Conservation (phyloP, 768 basidiomycete genomes). For the Collybia mongolica region DNA sequence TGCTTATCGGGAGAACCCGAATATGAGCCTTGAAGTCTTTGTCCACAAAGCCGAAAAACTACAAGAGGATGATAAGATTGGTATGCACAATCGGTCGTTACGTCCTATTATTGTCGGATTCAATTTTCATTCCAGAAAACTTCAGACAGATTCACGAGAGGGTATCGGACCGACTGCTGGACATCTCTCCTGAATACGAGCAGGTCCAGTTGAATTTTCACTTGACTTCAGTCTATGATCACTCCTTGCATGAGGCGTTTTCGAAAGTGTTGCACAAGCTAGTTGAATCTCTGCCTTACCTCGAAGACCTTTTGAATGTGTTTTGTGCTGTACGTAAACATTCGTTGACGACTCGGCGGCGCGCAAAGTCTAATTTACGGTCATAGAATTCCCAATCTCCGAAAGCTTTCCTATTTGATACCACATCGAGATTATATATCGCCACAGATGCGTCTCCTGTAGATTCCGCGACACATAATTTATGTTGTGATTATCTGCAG, state of each 20-base stretch:
- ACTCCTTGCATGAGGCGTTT: slow-evolving; percentile 89
- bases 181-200: slow-evolving; percentile 74
- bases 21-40: slow-evolving; percentile 84
- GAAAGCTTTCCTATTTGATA: slow-evolving; percentile 94
- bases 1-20: slow-evolving; percentile 72
- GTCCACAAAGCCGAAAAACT: slow-evolving; percentile 94
- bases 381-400: slow-evolving; percentile 85
- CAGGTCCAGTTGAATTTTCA: slow-evolving; percentile 83
- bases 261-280: slow-evolving; percentile 87
- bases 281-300: slow-evolving; percentile 78
- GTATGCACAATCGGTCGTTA: slow-evolving; percentile 36
- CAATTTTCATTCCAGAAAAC: slow-evolving; percentile 56
- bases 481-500: slow-evolving; percentile 89
- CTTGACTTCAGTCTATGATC: slow-evolving; percentile 92
- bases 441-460: slow-evolving; percentile 93
- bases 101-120: not conserved
- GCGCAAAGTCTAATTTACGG: slow-evolving; percentile 7
- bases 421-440: slow-evolving; percentile 80
- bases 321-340: slow-evolving; percentile 65
- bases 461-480: slow-evolving; percentile 81
- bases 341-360: not conserved
- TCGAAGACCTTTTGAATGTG: slow-evolving; percentile 86
- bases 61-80: slow-evolving; percentile 88
- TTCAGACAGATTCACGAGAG: slow-evolving; percentile 90
- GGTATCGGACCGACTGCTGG: slow-evolving; percentile 77